Conservation (phyloP, 805 yeast species). For the Kluyveromyces siamensis region DNA sequence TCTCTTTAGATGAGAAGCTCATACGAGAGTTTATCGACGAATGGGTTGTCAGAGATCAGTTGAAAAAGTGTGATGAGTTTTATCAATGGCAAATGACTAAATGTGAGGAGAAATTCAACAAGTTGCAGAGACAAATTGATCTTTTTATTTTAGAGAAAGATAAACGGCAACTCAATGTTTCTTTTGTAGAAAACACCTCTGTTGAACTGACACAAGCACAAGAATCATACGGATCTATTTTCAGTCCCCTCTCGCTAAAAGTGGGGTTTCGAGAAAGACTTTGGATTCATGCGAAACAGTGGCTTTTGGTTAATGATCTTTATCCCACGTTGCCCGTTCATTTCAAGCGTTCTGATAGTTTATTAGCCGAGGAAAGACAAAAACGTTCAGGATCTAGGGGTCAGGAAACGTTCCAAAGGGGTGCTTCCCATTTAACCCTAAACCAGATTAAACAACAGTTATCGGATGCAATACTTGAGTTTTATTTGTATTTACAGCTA, state of each 20-base stretch:
- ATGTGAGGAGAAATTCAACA: slow-evolving; percentile 15
- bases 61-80: slow-evolving; percentile 26
- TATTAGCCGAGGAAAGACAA: not conserved
- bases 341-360: not conserved
- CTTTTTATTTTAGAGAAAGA: slow-evolving; percentile 1
- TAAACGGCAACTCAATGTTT: not conserved
- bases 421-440: slow-evolving; percentile 3
- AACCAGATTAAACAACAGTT: slow-evolving; percentile 14
- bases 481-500: slow-evolving; percentile 24
- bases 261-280: not conserved
- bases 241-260: not conserved
- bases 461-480: slow-evolving; percentile 25
- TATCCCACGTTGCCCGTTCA: not conserved
- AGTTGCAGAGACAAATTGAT: slow-evolving; percentile 19
- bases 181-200: not conserved
- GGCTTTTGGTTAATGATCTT: not conserved
- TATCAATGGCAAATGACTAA: slow-evolving; percentile 24
- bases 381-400: slow-evolving; percentile 5
- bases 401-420: slow-evolving; percentile 8
- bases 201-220: not conserved
- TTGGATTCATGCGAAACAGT: not conserved
- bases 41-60: slow-evolving; percentile 24
- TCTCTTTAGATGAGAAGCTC: slow-evolving; percentile 11
- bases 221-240: slow-evolving; percentile 2
- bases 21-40: slow-evolving; percentile 23